These are phyloP conservation scores for Aspergillus avenaceus DNA, from an alignment of 495 filamentous ascomycete species.

Conservation along the genomic window DNA sequence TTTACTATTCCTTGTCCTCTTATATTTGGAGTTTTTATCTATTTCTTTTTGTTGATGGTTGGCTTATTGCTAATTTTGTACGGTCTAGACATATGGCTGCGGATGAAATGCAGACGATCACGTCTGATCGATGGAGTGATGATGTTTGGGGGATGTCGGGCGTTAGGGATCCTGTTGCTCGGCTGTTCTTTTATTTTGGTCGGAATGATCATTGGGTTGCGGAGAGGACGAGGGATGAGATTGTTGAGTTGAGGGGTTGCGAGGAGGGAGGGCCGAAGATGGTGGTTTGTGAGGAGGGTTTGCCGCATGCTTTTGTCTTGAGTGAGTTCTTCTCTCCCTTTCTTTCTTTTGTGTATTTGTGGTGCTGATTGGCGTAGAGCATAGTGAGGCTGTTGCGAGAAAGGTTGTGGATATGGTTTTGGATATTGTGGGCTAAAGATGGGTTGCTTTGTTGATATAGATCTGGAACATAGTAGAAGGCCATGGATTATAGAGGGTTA, in stretches of 20 bases:
- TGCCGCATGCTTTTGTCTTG: conserved; percentile 82
- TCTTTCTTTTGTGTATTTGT: conserved; percentile 9
- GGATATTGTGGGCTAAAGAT: conserved; percentile 37
- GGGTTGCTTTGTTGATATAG: no score
- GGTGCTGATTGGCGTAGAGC: conserved; percentile 31
- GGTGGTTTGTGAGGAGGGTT: conserved; percentile 65
- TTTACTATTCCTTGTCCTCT: neutral
- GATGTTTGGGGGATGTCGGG: conserved; percentile 70
- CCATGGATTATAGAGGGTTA: no score
- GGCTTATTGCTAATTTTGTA: no score
- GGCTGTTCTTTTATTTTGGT: conserved; percentile 78
- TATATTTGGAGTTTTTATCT: neutral
- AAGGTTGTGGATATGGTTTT: conserved; percentile 60
- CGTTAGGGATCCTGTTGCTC: conserved; percentile 42
- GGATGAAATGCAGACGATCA: conserved; percentile 76
- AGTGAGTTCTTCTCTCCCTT: conserved; percentile 43
- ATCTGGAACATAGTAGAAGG: no score
- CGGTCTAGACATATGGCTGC: conserved; percentile 53
- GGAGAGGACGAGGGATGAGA: conserved; percentile 64
- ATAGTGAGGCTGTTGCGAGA: conserved; percentile 61
- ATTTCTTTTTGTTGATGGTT: no score
- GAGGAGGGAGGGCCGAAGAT: conserved; percentile 56
- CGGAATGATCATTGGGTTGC: conserved; percentile 80
- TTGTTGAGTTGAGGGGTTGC: conserved; percentile 54
- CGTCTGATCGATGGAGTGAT: conserved; percentile 70